Percentiles rank a stretch among this genome's conserved stretches.
Conservation (phyloP, 352 stramenopile species). For the Phytophthora constricta region DNA sequence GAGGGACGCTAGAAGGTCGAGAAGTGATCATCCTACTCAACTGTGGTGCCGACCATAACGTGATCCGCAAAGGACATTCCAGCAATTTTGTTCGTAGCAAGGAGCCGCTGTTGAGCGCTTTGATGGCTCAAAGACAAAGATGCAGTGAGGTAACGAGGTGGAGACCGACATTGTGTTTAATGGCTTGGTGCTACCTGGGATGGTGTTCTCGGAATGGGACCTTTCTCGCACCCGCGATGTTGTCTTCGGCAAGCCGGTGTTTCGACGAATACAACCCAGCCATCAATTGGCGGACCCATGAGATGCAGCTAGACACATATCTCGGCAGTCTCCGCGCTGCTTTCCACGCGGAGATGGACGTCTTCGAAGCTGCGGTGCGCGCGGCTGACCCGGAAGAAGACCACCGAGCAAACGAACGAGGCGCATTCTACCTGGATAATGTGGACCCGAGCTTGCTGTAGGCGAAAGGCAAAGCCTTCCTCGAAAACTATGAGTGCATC, state of each 20-base stretch:
- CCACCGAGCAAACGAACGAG: background rate
- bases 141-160: slow-evolving; percentile 18
- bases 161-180: slow-evolving; percentile 4
- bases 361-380: background rate
- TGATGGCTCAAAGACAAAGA: background rate
- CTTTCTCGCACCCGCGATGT: slow-evolving; percentile 2
- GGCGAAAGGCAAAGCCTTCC: background rate
- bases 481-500: background rate
- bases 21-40: slow-evolving; percentile 5
- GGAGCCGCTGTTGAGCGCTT: slow-evolving; percentile 5
- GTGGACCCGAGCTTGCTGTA: background rate
- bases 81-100: background rate
- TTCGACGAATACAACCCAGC: slow-evolving; percentile 8
- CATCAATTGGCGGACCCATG: slow-evolving; percentile 24
- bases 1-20: background rate
- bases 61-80: slow-evolving; percentile 2
- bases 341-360: background rate
- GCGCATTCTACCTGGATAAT: background rate
- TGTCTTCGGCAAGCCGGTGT: slow-evolving; percentile 24
- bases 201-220: slow-evolving; percentile 19
- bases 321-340: background rate
- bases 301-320: background rate
- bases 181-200: slow-evolving; percentile 1
- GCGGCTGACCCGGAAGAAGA: background rate
- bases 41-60: slow-evolving; percentile 17